These are phyloP conservation scores for Cantharellus cinnabarinus DNA, from an alignment of 768 basidiomycete species.

Conservation along the genomic window DNA sequence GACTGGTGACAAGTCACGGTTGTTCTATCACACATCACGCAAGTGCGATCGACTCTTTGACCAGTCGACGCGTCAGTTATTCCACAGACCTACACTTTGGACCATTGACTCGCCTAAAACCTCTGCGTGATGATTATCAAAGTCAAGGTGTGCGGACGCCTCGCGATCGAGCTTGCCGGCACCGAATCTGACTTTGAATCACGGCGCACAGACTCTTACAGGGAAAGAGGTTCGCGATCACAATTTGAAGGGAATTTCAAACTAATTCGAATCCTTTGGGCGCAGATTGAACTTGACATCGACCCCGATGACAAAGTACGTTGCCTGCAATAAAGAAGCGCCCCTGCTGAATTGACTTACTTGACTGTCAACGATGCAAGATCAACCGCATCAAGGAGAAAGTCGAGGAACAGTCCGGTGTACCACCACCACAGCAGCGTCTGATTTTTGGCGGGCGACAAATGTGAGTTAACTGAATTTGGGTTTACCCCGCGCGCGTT, in stretches of 20 bases:
- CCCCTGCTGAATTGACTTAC: background rate
- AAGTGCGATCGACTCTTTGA: no score
- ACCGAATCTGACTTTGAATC: background rate
- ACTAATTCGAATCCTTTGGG: background rate
- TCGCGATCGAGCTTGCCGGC: slow-evolving; percentile 3
- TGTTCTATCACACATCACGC: no score
- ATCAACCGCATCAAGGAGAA: slow-evolving; percentile 90
- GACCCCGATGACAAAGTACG: slow-evolving; percentile 70
- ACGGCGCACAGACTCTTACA: slow-evolving; percentile 57
- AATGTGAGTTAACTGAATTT: slow-evolving; percentile 34
- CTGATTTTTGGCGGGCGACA: slow-evolving; percentile 85
- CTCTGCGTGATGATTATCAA: slow-evolving; percentile 51
- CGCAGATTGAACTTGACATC: slow-evolving; percentile 84
- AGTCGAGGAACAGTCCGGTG: slow-evolving; percentile 95
- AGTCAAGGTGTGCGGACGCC: slow-evolving; percentile 43
- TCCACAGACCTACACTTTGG: no score
- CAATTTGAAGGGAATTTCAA: background rate
- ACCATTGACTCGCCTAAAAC: no score
- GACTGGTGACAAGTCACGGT: no score
- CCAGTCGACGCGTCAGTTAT: no score
- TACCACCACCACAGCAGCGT: slow-evolving; percentile 88
- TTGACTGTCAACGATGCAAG: slow-evolving; percentile 22
- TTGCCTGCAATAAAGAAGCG: background rate
- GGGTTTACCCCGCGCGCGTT: background rate
- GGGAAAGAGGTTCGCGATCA: slow-evolving; percentile 66